These are phyloP conservation scores for Wickerhamiella australiensis DNA, from an alignment of 805 yeast genomes.

Conservation along the genomic window DNA sequence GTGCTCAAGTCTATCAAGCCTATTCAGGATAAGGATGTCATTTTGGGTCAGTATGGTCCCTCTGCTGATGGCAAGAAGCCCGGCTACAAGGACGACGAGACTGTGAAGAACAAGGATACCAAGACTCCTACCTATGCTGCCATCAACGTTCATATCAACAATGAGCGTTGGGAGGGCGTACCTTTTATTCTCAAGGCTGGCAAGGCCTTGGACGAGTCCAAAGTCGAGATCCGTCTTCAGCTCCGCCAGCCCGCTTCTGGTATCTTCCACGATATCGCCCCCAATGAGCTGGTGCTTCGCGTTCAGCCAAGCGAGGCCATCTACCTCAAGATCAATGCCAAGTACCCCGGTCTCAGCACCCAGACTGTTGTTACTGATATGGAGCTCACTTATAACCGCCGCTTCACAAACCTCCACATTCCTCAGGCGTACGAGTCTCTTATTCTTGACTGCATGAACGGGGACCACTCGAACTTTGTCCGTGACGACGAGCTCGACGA, in stretches of 20 bases:
- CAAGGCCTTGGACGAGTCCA: conserved; percentile 87
- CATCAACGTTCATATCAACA: conserved; percentile 58
- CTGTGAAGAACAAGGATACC: conserved; percentile 61
- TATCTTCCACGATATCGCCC: conserved; percentile 64
- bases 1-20: conserved; percentile 71
- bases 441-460: conserved; percentile 77
- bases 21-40: conserved; percentile 50
- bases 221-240: conserved; percentile 91
- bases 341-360: conserved; percentile 83
- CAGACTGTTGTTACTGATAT: conserved; percentile 77
- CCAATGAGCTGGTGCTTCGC: conserved; percentile 88
- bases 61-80: conserved; percentile 83
- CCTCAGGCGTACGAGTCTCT: conserved; percentile 97
- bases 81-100: conserved; percentile 80
- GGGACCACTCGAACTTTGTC: conserved; percentile 94
- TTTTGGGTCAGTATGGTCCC: conserved; percentile 78
- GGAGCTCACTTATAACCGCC: conserved; percentile 69
- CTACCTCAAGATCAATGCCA: conserved; percentile 83
- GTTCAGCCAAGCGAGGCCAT: conserved; percentile 93
- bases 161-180: conserved; percentile 98
- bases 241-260: conserved; percentile 69
- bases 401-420: conserved; percentile 82
- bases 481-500: conserved; percentile 94
- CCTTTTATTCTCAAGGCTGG: conserved; percentile 95
- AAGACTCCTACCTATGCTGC: conserved; percentile 92